These are phyloP conservation scores for Phytophthora foliorum DNA, from an alignment of 352 stramenopile genomes.

Conservation along the genomic window DNA sequence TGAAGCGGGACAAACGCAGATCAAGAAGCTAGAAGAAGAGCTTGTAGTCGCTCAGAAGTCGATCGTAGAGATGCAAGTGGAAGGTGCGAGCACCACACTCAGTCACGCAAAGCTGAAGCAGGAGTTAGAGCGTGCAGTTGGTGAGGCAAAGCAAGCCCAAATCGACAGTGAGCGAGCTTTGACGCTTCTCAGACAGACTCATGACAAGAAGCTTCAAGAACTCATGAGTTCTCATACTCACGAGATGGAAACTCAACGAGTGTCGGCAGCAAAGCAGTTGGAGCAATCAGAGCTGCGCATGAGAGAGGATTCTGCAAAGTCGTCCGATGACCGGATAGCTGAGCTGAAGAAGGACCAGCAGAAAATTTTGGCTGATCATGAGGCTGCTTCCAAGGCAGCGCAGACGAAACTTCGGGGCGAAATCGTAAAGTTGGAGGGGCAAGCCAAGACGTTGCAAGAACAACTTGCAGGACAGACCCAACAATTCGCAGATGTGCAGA, in stretches of 20 bases:
- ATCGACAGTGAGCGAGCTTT: slow-evolving; percentile 23
- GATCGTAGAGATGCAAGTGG: slow-evolving; percentile 25
- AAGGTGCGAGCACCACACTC: slow-evolving; percentile 18
- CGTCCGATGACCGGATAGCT: slow-evolving; percentile 35
- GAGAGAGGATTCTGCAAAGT: slow-evolving; percentile 23
- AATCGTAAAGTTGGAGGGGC: slow-evolving; percentile 18
- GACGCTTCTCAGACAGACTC: slow-evolving; percentile 21
- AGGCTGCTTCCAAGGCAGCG: slow-evolving; percentile 25
- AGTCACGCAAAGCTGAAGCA: slow-evolving; percentile 27
- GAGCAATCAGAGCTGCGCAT: slow-evolving; percentile 27
- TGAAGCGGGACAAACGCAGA: slow-evolving; percentile 35
- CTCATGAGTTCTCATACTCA: slow-evolving; percentile 30
- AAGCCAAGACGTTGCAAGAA: slow-evolving; percentile 34
- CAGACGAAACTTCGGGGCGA: slow-evolving; percentile 25
- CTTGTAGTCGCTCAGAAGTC: slow-evolving; percentile 38
- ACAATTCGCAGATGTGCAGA: slow-evolving; percentile 22
- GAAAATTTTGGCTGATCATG: slow-evolving; percentile 23
- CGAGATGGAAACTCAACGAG: slow-evolving; percentile 30
- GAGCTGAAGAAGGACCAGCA: slow-evolving; percentile 39
- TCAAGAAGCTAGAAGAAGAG: slow-evolving; percentile 47
- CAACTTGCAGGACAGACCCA: slow-evolving; percentile 22
- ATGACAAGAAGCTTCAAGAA: slow-evolving; percentile 33
- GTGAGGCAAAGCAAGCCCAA: slow-evolving; percentile 31
- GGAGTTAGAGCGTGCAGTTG: slow-evolving; percentile 37
- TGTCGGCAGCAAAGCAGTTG: slow-evolving; percentile 17